phyloP scores from a whole-genome alignment of 768 basidiomycete genomes.

The Clathrus columnatus region DNA sequence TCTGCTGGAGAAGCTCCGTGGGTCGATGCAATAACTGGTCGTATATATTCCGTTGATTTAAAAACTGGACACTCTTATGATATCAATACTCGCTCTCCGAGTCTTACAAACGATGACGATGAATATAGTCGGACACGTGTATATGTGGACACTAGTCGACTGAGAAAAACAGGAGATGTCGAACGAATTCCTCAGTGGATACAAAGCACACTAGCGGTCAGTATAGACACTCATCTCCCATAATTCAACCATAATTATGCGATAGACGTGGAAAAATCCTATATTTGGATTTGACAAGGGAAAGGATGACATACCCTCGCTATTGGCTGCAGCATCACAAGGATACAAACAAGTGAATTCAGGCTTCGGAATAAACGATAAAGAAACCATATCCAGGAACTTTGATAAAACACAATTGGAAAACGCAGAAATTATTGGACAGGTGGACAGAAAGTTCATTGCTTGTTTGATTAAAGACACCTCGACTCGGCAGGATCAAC shows the following conservation, averaged over 20 bases:
- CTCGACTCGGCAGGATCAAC: constrained; percentile 14
- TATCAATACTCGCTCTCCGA: no score
- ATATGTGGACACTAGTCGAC: constrained; percentile 8
- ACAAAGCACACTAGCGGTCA: constrained; percentile 15
- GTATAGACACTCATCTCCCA: neutral
- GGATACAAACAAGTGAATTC: neutral
- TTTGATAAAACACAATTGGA: constrained; percentile 49
- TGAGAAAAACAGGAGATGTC: constrained; percentile 13
- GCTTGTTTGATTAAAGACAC: constrained; percentile 48
- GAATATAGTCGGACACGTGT: constrained; percentile 4
- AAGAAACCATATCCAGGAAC: neutral
- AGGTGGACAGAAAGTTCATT: constrained; percentile 89
- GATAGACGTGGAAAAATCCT: constrained; percentile 22
- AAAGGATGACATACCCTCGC: constrained; percentile 40
- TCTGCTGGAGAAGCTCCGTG: constrained; percentile 37
- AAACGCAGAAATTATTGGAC: constrained; percentile 56
- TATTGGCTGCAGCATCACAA: constrained; percentile 7
- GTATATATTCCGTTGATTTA: constrained; percentile 52
- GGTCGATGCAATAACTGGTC: constrained; percentile 56
- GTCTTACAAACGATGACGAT: constrained; percentile 10
- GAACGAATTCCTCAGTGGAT: constrained; percentile 60
- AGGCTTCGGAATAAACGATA: neutral
- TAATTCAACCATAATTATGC: neutral
- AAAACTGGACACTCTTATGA: constrained; percentile 61
- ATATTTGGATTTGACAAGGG: constrained; percentile 41